Percentiles rank a stretch among this genome's conserved stretches.
phyloP scores from a whole-genome alignment of 2,329 filamentous ascomycete genomes.

The Xylaria sp. region DNA sequence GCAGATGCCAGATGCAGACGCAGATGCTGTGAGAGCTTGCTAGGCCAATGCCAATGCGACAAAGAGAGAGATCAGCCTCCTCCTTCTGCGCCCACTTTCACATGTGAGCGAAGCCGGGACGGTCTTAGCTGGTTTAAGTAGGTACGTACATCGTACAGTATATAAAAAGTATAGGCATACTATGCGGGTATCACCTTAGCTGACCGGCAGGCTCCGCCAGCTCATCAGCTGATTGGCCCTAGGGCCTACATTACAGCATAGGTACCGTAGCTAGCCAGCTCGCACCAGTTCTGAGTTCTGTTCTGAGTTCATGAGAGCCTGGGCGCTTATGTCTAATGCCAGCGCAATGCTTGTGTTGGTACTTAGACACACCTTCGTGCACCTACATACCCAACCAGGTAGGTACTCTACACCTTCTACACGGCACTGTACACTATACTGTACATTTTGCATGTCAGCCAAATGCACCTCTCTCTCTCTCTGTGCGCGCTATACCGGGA shows the following conservation, averaged over 20 bases:
- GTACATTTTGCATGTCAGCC: background rate
- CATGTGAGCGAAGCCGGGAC: slow-evolving; percentile 37
- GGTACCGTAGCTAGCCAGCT: background rate
- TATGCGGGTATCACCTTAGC: background rate
- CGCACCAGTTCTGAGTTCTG: too few relatives aligned
- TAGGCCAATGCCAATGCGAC: slow-evolving; percentile 19
- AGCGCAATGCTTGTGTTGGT: background rate
- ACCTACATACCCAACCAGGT: too few relatives aligned
- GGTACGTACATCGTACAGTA: background rate
- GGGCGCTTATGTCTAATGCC: background rate
- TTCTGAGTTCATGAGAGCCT: background rate
- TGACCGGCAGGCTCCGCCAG: slow-evolving; percentile 11
- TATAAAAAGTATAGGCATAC: background rate
- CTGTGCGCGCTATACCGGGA: slow-evolving; percentile 14
- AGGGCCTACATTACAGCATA: background rate
- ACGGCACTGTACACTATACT: background rate
- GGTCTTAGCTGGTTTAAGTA: background rate
- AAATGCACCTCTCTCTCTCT: background rate
- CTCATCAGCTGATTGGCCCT: background rate
- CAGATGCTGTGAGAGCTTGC: slow-evolving; percentile 24
- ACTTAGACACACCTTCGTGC: too few relatives aligned
- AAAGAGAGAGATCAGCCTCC: slow-evolving; percentile 21
- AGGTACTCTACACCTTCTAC: background rate
- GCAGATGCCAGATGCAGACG: slow-evolving; percentile 30
- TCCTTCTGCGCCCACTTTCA: slow-evolving; percentile 38